Evolutionary conservation across 495 filamentous ascomycete genomes (phyloP).

Genomic region (Hypoxylon perforatum): DNA sequence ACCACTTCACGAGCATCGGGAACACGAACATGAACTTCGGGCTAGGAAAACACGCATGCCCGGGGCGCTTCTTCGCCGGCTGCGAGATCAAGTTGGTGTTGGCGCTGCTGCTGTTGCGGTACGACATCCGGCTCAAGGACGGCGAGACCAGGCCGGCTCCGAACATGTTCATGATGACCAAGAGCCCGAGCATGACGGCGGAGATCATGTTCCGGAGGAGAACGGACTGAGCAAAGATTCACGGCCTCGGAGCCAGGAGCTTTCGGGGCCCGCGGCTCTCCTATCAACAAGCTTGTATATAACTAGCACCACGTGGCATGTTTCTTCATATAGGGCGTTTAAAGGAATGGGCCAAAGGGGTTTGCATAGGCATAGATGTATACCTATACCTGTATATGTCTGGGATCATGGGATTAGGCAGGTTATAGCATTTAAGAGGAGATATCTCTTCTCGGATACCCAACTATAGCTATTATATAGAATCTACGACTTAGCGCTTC

Average conservation of each 20-base stretch:
- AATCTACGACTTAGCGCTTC: neutral
- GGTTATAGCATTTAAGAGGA: slow-evolving; percentile 6
- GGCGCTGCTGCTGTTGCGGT: slow-evolving; percentile 53
- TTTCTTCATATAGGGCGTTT: slow-evolving; percentile 15
- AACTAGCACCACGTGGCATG: neutral
- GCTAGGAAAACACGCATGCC: slow-evolving; percentile 63
- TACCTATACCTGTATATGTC: slow-evolving; percentile 15
- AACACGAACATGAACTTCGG: slow-evolving; percentile 62
- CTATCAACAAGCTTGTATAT: slow-evolving; percentile 3
- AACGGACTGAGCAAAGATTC: neutral
- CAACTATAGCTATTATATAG: slow-evolving; percentile 6
- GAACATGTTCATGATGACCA: slow-evolving; percentile 50
- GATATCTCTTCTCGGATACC: slow-evolving; percentile 23
- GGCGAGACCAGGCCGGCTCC: slow-evolving; percentile 52
- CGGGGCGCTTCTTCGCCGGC: slow-evolving; percentile 66
- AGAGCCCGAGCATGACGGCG: slow-evolving; percentile 43
- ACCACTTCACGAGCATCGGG: slow-evolving; percentile 58
- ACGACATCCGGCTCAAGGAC: slow-evolving; percentile 58
- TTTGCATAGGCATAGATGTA: neutral
- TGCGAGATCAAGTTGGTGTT: slow-evolving; percentile 63
- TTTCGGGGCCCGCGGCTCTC: slow-evolving; percentile 9
- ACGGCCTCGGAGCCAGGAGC: slow-evolving; percentile 38
- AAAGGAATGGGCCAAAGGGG: neutral
- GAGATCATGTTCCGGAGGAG: slow-evolving; percentile 50
- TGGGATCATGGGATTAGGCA: slow-evolving; percentile 1